phyloP scores from a whole-genome alignment of 2,329 filamentous ascomycete genomes.

The Alternaria gansuensis region DNA sequence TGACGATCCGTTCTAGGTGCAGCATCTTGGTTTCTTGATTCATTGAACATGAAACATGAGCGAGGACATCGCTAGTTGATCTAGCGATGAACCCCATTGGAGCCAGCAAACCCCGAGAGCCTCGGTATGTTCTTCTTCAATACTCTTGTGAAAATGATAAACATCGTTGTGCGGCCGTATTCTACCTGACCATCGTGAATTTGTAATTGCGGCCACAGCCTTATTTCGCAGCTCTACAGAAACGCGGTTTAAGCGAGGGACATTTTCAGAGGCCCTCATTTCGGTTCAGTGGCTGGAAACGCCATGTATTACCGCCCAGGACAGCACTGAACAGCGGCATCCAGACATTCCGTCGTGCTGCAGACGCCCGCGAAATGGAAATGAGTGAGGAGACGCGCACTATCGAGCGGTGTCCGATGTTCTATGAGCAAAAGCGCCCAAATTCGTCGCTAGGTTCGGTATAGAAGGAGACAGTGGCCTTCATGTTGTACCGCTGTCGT shows the following conservation, averaged over 20 bases:
- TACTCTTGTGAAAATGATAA: not conserved
- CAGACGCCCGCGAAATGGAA: slow-evolving; percentile 18
- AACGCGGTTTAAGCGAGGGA: not conserved
- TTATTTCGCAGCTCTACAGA: not conserved
- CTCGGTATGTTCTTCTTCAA: not conserved
- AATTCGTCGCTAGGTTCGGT: not conserved
- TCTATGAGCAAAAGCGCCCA: not conserved
- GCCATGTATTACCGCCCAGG: slow-evolving; percentile 8
- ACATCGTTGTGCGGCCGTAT: not conserved
- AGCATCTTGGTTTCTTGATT: slow-evolving; percentile 6
- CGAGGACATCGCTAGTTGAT: slow-evolving; percentile 8
- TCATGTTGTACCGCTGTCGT: not conserved
- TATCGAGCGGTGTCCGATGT: not conserved
- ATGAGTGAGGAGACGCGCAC: slow-evolving; percentile 15
- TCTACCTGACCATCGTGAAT: not conserved
- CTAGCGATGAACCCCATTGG: not conserved
- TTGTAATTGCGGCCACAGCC: not conserved
- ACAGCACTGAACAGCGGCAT: slow-evolving; percentile 17
- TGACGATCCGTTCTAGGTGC: slow-evolving; percentile 19
- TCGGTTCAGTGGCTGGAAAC: slow-evolving; percentile 7
- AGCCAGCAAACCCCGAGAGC: not conserved
- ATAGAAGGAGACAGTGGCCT: not conserved
- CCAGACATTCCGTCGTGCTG: slow-evolving; percentile 21
- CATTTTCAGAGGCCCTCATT: slow-evolving; percentile 11
- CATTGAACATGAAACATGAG: slow-evolving; percentile 15